Conservation (phyloP, 176 grass and related monocot genomes). For the Neostapfia colusana region DNA sequence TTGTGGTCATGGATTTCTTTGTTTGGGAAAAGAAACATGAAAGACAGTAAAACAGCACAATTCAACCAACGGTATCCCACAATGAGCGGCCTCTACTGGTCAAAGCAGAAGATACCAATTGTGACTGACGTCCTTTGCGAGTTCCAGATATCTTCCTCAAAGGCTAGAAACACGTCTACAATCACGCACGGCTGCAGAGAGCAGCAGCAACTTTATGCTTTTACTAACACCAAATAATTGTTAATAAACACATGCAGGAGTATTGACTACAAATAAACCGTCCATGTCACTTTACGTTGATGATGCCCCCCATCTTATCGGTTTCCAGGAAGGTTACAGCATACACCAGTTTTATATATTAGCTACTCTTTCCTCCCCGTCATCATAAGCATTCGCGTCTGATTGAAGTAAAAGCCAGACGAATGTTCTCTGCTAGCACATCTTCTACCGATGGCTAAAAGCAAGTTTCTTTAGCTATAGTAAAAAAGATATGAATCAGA, state of each 20-base stretch:
- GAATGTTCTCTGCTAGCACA: slow-evolving; percentile 18
- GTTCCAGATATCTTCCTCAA: neutral
- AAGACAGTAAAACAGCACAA: too few relatives aligned
- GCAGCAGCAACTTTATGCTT: neutral
- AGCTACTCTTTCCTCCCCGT: neutral
- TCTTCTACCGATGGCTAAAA: neutral
- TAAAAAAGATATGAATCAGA: neutral
- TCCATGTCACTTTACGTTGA: neutral
- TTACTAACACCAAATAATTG: neutral
- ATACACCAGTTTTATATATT: neutral
- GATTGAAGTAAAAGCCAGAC: neutral
- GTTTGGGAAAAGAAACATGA: neutral
- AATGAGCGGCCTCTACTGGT: neutral
- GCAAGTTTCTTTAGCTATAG: neutral
- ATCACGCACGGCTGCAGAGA: neutral
- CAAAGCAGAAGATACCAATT: neutral
- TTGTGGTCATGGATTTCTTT: too few relatives aligned
- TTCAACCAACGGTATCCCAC: neutral
- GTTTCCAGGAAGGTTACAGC: neutral
- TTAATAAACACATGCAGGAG: neutral
- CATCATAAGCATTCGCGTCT: slow-evolving; percentile 10
- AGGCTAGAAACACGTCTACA: neutral
- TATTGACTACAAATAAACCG: neutral
- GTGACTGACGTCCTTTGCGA: neutral
- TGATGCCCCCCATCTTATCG: too few relatives aligned